These are phyloP conservation scores for Rhamnella rubrinervis DNA, from an alignment of 331 rosid species.

Conservation along the genomic window DNA sequence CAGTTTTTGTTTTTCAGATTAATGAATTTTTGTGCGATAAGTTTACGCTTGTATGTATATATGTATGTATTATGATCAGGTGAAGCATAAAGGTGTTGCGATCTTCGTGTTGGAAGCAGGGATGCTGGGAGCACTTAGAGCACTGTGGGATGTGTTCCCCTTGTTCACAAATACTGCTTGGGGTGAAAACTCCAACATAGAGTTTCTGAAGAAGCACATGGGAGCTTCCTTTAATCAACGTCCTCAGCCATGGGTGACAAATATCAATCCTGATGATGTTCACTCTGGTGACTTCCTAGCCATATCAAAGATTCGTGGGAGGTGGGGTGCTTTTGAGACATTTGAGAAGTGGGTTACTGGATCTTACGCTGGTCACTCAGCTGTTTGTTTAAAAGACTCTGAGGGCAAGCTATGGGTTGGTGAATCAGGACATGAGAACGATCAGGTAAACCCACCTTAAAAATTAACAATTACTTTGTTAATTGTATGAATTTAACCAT, in stretches of 20 bases:
- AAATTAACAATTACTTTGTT: too few species aligned
- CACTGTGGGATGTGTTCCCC: slow-evolving; percentile 91
- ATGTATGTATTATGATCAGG: slow-evolving; percentile 45
- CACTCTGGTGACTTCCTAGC: slow-evolving; percentile 99
- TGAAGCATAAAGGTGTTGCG: slow-evolving; percentile 71
- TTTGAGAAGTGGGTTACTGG: slow-evolving; percentile 99
- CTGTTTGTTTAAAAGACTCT: slow-evolving; percentile 91
- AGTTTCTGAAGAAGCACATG: slow-evolving; percentile 81
- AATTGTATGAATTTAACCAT: too few species aligned
- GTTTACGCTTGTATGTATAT: not conserved
- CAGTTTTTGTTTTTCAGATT: slow-evolving; percentile 16
- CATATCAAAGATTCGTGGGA: slow-evolving; percentile 93
- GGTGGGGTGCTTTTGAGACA: slow-evolving; percentile 98
- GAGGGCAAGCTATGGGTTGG: slow-evolving; percentile 96
- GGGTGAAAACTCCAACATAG: slow-evolving; percentile 84
- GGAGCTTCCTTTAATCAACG: slow-evolving; percentile 70
- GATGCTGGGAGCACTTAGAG: slow-evolving; percentile 80
- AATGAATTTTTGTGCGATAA: slow-evolving; percentile 11
- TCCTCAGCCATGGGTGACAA: slow-evolving; percentile 86
- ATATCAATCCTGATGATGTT: slow-evolving; percentile 63
- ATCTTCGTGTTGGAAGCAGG: slow-evolving; percentile 96
- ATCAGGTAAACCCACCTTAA: slow-evolving; percentile 45
- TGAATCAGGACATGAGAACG: slow-evolving; percentile 92
- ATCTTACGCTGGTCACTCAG: slow-evolving; percentile 91
- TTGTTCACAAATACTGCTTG: slow-evolving; percentile 80